Base-by-base conservation (phyloP, 2,329 filamentous ascomycete species). In the Colletotrichum eleusines region DNA sequence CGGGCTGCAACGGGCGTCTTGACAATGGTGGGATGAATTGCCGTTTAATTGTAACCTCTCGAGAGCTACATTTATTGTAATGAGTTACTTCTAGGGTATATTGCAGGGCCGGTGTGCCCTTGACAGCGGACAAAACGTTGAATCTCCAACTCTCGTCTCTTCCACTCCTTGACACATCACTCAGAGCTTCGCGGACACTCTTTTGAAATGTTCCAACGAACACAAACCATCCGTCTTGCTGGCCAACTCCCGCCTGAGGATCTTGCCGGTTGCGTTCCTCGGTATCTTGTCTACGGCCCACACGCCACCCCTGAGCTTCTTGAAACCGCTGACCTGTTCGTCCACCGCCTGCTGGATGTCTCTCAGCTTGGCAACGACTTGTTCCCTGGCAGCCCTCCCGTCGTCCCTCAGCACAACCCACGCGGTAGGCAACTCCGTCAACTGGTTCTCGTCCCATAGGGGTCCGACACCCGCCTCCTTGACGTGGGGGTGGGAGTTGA, bases 261-360 rank as follows among this genome's bases (percentile, higher is more conserved):
- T 81, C 74, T 82, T 81, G 3, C 80, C 80, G 1, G 80, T 81
- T 26, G 80, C 74, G 63, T 81, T 81, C 72, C 78, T 79, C 18
- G 80, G 80, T 42, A 81, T 73, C 28, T 73, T 74, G 20, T 72
- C 54, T 23, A 80, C 73, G 57, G 79, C 76, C 78, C 79, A 81
- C 0, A 81, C 77, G 3, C 80, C 80, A 20, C 79, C 80, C 14
- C 80, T 74, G 16, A 83, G 77, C 74, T 80, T 83, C 76, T 83
- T 83, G 65, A 83, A 83, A 5, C 81, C 81, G 33, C 80, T 81
- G 6, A 84, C 81, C 62, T 81, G 79, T 11, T 71, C 72, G 57
- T 82, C 77, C 26, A 82, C 74, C 3, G 46, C 53, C 9, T 20
- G 35, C 1, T 59, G 46, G 6, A 73, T 48, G 7, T 57, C 35